Evolutionary conservation across 805 yeast species (phyloP), one percentile per base, ranked within the genome.

Genomic region (Hanseniaspora taiwanica): DNA sequence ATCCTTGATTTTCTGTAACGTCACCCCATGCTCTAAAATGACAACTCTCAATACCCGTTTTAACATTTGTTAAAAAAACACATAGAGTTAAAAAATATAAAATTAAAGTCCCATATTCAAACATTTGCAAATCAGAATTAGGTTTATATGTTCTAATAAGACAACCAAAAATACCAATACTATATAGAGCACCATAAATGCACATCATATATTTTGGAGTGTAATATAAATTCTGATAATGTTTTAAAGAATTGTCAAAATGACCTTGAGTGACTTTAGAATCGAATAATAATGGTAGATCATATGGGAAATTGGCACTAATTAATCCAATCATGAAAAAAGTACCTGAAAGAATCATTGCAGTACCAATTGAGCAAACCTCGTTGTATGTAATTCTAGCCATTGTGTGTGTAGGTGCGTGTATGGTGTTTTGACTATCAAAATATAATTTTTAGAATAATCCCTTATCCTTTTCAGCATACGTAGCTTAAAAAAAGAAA

Each of bases 1-100:
- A 62, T 23, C 97, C 97, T 18, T 94, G 83, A 45, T 69, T 68
- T 56, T 72, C 76, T 52, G 82, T 83, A 38, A 91, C 94, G 39
- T 89, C 97, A 48, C 96, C 97, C 97, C 97, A 89, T 44, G 75
- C 67, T 35, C 86, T 87, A 43, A 71, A 60, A 21, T 75, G 50
- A 40, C 84, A 74, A 42, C 87, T 74, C 49, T 71, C 71, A 31
- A 78, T 66, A 40, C 97, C 97, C 40, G 81, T 74, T 54, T 84
- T 72, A 49, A 89, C 67, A 64, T 91, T 91, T 46, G 95, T 81
- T 52, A 89, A 65, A 60, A 86, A 91, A 51, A 89, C 72, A 51
- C 89, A 76, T 35, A 81, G 62, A 16, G 81, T 81, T 27, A 78
- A 64, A 58, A 86, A 78, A 56, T 72, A 72, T 43, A 83, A 69